Evolutionary conservation across 2,329 filamentous ascomycete genomes (phyloP), one percentile per base, ranked within the genome.

Genomic region (Paecilomyces sp.): DNA sequence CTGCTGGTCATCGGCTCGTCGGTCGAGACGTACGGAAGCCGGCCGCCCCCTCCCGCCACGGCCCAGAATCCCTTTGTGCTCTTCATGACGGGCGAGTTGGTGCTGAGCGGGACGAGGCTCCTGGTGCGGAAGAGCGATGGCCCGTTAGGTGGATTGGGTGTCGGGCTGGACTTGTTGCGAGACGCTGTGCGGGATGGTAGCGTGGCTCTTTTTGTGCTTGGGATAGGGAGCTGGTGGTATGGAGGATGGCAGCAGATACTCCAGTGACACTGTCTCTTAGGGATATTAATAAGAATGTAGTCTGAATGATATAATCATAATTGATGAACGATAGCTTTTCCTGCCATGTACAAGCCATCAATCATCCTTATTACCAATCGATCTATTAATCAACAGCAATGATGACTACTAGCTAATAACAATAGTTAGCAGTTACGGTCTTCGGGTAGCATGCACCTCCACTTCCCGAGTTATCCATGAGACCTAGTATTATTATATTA

Each of bases 1-100:
- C 62, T 79, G 0, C 68, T 75, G 30, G 60, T 73, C 15, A 66
- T 79, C 47, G 65, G 71, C 30, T 62, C 68, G 34, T 74, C 77
- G 15, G 70, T 76, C 51, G 64, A 69, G 31, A 67, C 69, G 54
- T 79, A 73, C 58, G 76, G 77, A 12, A 70, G 65, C 58, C 68
- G 70, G 34, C 76, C 76, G 22, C 77, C 77, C 2, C 74, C 76
- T 34, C 77, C 77, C 28, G 74, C 77, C 12, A 79, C 76, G 24
- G 75, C 69, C 25, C 74, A 75, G 66, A 79, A 76, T 56, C 77
- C 77, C 11, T 79, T 78, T 60, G 56, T 75, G 41, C 68, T 77
- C n/a, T 80, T 81, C 60, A 67, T 76, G 34, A 80, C 76, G n/a
- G 78, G 76, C 9, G 78, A 81, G 65, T 55, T 80, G 61, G 57